These are phyloP conservation scores for Lachancea lanzarotensis DNA, from an alignment of 805 yeast genomes.

Conservation along the genomic window DNA sequence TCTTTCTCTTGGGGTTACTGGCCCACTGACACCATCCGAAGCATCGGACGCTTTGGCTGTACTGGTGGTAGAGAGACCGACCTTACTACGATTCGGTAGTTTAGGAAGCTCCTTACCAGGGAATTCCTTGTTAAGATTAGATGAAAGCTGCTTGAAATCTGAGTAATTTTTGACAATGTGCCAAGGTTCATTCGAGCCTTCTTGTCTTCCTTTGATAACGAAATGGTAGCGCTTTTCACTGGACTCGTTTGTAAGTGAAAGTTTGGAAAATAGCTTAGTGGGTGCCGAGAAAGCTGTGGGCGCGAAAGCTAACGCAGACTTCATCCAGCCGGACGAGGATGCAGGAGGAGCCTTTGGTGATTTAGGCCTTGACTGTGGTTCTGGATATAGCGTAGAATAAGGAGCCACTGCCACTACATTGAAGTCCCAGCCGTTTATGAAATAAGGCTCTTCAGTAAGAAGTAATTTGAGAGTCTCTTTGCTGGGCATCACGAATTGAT, in stretches of 20 bases:
- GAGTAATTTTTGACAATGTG: conserved; percentile 58
- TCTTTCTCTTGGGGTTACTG: conserved; percentile 17
- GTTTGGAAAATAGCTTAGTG: conserved; percentile 24
- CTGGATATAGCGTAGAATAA: conserved; percentile 8
- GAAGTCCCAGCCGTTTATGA: conserved; percentile 51
- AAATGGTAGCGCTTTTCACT: conserved; percentile 35
- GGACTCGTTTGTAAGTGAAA: conserved; percentile 17
- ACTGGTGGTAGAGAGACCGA: conserved; percentile 27
- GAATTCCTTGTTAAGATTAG: conserved; percentile 44
- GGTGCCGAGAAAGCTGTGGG: conserved; percentile 12
- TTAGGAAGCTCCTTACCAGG: conserved; percentile 64
- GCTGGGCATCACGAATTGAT: conserved; percentile 35
- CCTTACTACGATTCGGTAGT: conserved; percentile 50
- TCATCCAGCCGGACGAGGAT: conserved; percentile 27
- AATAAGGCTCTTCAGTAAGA: conserved; percentile 29
- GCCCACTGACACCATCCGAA: not conserved
- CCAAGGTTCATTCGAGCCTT: conserved; percentile 30
- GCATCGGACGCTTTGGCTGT: not conserved
- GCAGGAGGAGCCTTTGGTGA: not conserved
- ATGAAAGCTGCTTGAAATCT: conserved; percentile 58
- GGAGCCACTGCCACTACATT: conserved; percentile 60
- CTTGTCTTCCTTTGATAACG: conserved; percentile 40
- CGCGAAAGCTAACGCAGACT: conserved; percentile 19
- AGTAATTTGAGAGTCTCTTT: conserved; percentile 34
- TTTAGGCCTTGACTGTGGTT: not conserved